phyloP scores from a whole-genome alignment of 495 filamentous ascomycete genomes.

The Lindgomyces ingoldianus region DNA sequence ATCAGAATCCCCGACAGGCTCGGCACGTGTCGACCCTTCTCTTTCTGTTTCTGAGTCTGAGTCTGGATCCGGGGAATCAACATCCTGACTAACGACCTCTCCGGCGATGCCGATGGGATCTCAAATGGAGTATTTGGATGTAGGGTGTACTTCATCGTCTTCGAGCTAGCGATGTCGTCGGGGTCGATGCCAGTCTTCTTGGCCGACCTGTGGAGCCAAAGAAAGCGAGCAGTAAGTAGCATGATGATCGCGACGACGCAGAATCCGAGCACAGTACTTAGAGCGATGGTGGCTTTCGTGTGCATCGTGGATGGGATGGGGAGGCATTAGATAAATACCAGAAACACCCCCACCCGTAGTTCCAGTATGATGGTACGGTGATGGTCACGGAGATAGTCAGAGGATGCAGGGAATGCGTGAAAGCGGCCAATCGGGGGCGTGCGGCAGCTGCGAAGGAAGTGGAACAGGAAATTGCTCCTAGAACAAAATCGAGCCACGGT shows the following conservation, averaged over 20 bases:
- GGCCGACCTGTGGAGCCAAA: slow-evolving; percentile 11
- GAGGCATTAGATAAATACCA: slow-evolving; percentile 5
- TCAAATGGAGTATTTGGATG: not conserved
- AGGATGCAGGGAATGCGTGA: not conserved
- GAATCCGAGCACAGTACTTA: slow-evolving; percentile 13
- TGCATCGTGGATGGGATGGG: slow-evolving; percentile 6
- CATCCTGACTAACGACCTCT: too few species aligned
- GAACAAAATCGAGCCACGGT: not conserved
- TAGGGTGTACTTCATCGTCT: not conserved
- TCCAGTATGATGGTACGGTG: too few species aligned
- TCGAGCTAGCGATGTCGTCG: not conserved
- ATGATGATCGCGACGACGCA: slow-evolving; percentile 21
- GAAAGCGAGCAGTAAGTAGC: slow-evolving; percentile 16
- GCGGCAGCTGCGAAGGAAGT: not conserved
- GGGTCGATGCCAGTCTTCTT: too few species aligned
- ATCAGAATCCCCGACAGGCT: slow-evolving; percentile 21
- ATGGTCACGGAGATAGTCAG: too few species aligned
- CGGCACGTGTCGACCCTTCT: slow-evolving; percentile 7
- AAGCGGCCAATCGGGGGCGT: slow-evolving; percentile 7
- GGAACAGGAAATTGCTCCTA: not conserved
- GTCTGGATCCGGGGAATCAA: too few species aligned
- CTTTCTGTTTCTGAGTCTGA: too few species aligned
- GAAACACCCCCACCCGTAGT: not conserved
- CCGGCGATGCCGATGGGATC: too few species aligned
- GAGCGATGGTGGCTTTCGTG: slow-evolving; percentile 2